A percentile compares a stretch with the other conserved stretches of the same genome.
phyloP scores from a whole-genome alignment of 2,329 filamentous ascomycete species.

The Chrysosporium queenslandicum region DNA sequence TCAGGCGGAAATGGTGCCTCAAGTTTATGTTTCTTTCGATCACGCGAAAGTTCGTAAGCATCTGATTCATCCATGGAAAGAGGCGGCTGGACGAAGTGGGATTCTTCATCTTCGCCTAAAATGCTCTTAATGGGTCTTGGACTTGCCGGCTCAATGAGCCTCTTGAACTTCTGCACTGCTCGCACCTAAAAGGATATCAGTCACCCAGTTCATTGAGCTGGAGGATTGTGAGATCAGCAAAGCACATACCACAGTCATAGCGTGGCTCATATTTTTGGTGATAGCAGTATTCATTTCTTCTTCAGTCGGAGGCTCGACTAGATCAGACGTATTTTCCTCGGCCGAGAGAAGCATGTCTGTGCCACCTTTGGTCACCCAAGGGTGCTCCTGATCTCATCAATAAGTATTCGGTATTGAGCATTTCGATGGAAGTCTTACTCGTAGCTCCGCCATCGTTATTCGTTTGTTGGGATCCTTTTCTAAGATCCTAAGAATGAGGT shows the following conservation, averaged over 20 bases:
- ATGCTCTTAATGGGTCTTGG: conserved; percentile 48
- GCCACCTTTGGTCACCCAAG: conserved; percentile 81
- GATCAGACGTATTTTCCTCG: conserved; percentile 74
- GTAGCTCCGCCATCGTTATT: conserved; percentile 70
- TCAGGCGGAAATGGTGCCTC: neutral
- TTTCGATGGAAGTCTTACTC: conserved; percentile 50
- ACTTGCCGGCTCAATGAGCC: conserved; percentile 52
- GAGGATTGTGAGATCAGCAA: conserved; percentile 19
- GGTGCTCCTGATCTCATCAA: conserved; percentile 55
- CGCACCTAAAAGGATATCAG: conserved; percentile 53
- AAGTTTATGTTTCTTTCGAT: conserved; percentile 4
- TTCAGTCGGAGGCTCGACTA: conserved; percentile 75
- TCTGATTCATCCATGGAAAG: conserved; percentile 39
- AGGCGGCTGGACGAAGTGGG: conserved; percentile 50
- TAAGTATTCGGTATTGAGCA: neutral
- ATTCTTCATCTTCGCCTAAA: conserved; percentile 44
- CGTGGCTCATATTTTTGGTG: conserved; percentile 75
- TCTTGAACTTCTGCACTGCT: conserved; percentile 82
- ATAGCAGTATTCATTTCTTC: conserved; percentile 86
- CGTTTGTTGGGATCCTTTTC: conserved; percentile 77
- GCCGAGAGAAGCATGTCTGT: conserved; percentile 66
- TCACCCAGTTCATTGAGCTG: neutral
- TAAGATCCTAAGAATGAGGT: conserved; percentile 63
- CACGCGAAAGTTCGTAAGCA: conserved; percentile 34
- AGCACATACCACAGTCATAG: conserved; percentile 62